These are phyloP conservation scores for Liquidambar formosana DNA, from an alignment of 164 flowering plant species.

Conservation along the genomic window DNA sequence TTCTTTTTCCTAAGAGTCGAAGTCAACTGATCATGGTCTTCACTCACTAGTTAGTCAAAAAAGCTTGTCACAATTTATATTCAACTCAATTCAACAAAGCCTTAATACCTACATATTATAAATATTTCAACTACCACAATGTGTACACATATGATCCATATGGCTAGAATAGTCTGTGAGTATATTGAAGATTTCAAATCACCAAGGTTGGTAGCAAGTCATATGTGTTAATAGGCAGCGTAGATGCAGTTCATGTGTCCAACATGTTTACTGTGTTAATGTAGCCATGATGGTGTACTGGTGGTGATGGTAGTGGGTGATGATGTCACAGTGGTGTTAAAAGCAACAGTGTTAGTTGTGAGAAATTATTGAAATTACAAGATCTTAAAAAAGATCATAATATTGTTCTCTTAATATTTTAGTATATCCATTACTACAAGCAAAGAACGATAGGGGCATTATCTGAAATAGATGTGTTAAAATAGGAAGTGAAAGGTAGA, in stretches of 20 bases:
- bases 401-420: not conserved
- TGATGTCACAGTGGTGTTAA: too few relatives aligned
- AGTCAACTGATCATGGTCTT: too few relatives aligned
- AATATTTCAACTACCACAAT: too few relatives aligned
- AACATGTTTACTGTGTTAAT: not conserved
- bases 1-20: not conserved
- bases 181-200: not conserved
- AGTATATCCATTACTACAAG: not conserved
- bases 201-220: not conserved
- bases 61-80: too few relatives aligned
- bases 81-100: too few relatives aligned
- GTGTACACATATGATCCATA: too few relatives aligned
- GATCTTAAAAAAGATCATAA: not conserved
- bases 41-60: too few relatives aligned
- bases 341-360: not conserved
- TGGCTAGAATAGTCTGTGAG: too few relatives aligned
- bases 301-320: not conserved
- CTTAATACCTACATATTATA: too few relatives aligned
- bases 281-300: not conserved
- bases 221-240: not conserved
- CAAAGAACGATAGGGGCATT: not conserved
- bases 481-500: not conserved
- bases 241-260: not conserved
- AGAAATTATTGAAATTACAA: not conserved
- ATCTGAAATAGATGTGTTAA: not conserved